Conservation (phyloP, 1,284 basidiomycete genomes). For the Taiwanofungus camphoratus region DNA sequence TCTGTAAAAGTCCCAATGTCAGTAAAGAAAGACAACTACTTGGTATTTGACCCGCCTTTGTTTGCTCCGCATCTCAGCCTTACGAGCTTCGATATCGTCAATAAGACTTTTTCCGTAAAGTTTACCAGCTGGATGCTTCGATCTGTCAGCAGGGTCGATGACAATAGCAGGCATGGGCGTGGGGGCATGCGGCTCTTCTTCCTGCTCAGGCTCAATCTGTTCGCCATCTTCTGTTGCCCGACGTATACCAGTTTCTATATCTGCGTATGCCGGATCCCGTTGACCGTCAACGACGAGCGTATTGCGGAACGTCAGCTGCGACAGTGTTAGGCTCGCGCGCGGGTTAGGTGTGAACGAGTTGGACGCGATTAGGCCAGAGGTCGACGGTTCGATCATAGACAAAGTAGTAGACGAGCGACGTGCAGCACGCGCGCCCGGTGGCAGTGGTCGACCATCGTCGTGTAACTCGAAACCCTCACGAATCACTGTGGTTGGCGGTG, state of each 20-base stretch:
- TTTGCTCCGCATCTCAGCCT: slow-evolving; percentile 67
- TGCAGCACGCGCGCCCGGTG: slow-evolving; percentile 56
- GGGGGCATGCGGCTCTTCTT: slow-evolving; percentile 21
- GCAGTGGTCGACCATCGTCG: slow-evolving; percentile 65
- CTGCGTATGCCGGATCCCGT: slow-evolving; percentile 53
- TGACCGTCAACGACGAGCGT: slow-evolving; percentile 62
- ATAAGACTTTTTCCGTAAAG: slow-evolving; percentile 76
- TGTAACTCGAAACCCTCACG: slow-evolving; percentile 52
- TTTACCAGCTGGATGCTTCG: slow-evolving; percentile 61
- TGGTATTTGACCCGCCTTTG: slow-evolving; percentile 47
- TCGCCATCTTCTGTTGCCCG: slow-evolving; percentile 69
- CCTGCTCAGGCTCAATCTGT: slow-evolving; percentile 43
- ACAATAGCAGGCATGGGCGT: slow-evolving; percentile 30
- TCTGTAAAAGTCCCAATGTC: slow-evolving; percentile 29
- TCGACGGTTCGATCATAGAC: slow-evolving; percentile 22
- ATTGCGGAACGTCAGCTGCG: slow-evolving; percentile 78
- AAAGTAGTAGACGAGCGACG: slow-evolving; percentile 39
- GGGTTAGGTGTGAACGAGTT: slow-evolving; percentile 78
- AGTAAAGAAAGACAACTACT: slow-evolving; percentile 6
- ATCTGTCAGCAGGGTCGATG: slow-evolving; percentile 33
- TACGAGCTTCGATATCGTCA: slow-evolving; percentile 72
- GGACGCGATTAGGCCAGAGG: slow-evolving; percentile 29
- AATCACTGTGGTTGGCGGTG: no score
- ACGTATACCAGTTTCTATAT: slow-evolving; percentile 52
- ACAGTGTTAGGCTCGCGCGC: slow-evolving; percentile 60